Evolutionary conservation across 495 filamentous ascomycete genomes (phyloP), one percentile per base, ranked within the genome.

Genomic region (Xylaria intraflava): DNA sequence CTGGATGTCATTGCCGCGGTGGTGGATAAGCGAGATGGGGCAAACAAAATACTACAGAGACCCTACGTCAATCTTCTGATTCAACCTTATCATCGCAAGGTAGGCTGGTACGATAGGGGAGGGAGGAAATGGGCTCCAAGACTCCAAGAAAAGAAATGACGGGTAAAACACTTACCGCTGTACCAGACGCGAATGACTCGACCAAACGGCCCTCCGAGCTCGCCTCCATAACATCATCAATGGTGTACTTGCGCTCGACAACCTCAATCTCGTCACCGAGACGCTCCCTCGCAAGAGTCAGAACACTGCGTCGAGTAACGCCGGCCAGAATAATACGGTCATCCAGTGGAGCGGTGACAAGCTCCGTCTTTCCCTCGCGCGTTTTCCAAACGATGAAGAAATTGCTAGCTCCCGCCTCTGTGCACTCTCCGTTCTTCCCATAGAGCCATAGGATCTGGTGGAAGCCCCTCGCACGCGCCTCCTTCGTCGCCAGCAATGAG

Each of bases 401-500:
- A 68, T 95, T 95, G 51, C 79, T 85, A 9, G 89, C 89, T n/a
- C 90, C 90, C 1, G 90, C 90, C 72, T 96, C 90, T 5, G 90
- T 96, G 39, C 94, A 87, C 60, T 81, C 78, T 11, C 82, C 79
- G 39, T 90, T 73, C 41, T 76, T 68, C 2, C 87, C 88, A 57
- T 92, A 90, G 45, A 96, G 77, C 90, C 90, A 96, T n/a, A 96
- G 79, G 27, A 95, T 85, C 75, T 95, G 90, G 61, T 90, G 79
- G 58, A 83, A 95, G 3, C 90, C 90, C 49, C 76, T 66, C 10
- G 71, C 74, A 51, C 78, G 71, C 7, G 90, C 90, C 65, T 89
- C 83, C 33, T 77, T 73, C 39, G 90, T 88, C 1, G 89, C 85
- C 51, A 86, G 76, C 36, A 96, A 72, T 22, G 77, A 82, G 6